Evolutionary conservation across 1,139 yeast species (phyloP).

Genomic region (Candida labiduridarum): DNA sequence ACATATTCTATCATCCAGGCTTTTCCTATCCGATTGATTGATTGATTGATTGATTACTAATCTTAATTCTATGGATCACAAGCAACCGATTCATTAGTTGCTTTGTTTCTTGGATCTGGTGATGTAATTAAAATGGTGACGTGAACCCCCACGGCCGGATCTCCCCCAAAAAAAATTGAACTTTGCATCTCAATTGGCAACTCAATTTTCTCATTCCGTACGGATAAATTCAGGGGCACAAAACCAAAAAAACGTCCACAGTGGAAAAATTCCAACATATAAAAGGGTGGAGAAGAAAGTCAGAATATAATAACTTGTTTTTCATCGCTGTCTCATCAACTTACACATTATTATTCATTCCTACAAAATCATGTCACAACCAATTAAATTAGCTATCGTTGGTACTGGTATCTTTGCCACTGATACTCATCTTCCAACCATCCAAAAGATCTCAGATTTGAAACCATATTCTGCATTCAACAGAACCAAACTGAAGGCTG

Average conservation of each 20-base stretch:
- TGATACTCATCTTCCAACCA: constrained; percentile 77
- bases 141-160: constrained; percentile 1
- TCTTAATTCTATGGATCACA: too few relatives aligned
- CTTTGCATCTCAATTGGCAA: neutral
- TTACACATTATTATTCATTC: neutral
- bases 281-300: constrained; percentile 1
- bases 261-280: neutral
- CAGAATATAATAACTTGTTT: neutral
- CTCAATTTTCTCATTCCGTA: neutral
- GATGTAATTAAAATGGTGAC: neutral
- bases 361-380: constrained; percentile 13
- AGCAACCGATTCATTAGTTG: neutral
- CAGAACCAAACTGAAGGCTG: constrained; percentile 83
- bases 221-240: neutral
- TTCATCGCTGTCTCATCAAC: neutral
- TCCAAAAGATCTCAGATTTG: constrained; percentile 43
- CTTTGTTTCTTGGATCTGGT: neutral
- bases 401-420: constrained; percentile 95
- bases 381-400: constrained; percentile 68
- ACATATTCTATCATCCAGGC: neutral
- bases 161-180: neutral
- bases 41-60: neutral
- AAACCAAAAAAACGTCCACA: neutral
- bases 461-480: constrained; percentile 65
- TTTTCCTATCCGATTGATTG: neutral